Evolutionary conservation across 306 rosid species (phyloP), one percentile per base, ranked within the genome.

Genomic region (Quercus alba): DNA sequence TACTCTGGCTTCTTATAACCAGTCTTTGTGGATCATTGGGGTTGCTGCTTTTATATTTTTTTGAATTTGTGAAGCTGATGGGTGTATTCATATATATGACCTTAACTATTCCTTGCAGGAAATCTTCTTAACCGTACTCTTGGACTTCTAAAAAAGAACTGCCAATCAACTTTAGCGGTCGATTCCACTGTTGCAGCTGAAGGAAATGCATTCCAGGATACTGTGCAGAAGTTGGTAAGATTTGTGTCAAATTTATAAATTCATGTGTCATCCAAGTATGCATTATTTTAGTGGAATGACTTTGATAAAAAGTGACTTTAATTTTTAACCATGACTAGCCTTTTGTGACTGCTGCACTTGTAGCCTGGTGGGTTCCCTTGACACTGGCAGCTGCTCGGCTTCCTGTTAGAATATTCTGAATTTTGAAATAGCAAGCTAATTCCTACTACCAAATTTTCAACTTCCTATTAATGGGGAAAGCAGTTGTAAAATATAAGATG

Each of bases 111-210:
- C 72, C 74, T 76, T 79, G 77, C 86, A 95, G 99, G 98, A 90
- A 93, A 95, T 91, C 96, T 95, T 67, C 98, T 93, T 75, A 95
- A 95, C 76, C 93, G 98, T 56, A 93, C 98, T 5, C 92, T 95
- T 4, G 97, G 93, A 70, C 99, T 95, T 85, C 82, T 95, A 25
- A 91, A 89, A 77, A 95, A 90, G 88, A 95, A 93, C 81, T 95
- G 98, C 80, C 91, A 90, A 82, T 95, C 96, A 72, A 93, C 92
- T 63, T 83, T 95, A 83, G 84, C 83, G 57, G 87, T 84, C 75
- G 99, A 95, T 90, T 88, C 99, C 44, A 74, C 86, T 56, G 28
- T 49, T 3, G 98, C 98, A 54, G 97, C 91, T 19, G 94, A 89
- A 81, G 99, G 96, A 86, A 88, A 84, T 74, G 77, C 80, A 72